Conservation (phyloP, 768 basidiomycete species). For the Tricholoma hemisulphureum region DNA sequence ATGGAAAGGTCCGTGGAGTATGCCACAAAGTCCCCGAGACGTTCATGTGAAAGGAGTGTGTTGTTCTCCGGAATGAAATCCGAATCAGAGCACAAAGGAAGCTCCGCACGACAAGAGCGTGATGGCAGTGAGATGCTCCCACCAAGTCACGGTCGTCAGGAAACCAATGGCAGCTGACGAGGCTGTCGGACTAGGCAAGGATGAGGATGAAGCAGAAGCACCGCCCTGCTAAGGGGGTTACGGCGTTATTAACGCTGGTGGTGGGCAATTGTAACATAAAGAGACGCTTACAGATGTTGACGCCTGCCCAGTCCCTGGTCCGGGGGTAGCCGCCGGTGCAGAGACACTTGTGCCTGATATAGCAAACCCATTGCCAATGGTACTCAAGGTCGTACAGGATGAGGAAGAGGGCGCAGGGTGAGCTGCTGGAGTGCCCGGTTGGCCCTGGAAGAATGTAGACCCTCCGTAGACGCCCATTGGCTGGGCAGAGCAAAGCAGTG, state of each 20-base stretch:
- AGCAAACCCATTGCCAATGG: conserved; percentile 49
- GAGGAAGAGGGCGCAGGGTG: conserved; percentile 61
- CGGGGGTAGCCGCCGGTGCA: conserved; percentile 5
- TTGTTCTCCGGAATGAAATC: neutral
- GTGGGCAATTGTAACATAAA: neutral
- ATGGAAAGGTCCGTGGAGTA: neutral
- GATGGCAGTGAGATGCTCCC: neutral
- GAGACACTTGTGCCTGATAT: conserved; percentile 30
- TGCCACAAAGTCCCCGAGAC: neutral
- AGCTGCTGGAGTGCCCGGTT: conserved; percentile 51
- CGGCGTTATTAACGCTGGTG: neutral
- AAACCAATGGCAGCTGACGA: neutral
- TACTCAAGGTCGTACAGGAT: conserved; percentile 52
- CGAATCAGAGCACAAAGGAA: neutral
- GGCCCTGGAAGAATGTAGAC: conserved; percentile 70
- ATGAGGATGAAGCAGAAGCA: neutral
- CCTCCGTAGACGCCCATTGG: conserved; percentile 67
- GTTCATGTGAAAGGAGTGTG: neutral
- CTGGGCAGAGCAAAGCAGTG: conserved; percentile 23
- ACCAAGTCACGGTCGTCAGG: neutral
- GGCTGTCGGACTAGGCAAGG: neutral
- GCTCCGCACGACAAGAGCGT: neutral
- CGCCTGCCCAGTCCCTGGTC: too few relatives aligned
- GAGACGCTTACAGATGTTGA: conserved; percentile 14
- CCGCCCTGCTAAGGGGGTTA: neutral